These are phyloP conservation scores for Hysterangium stoloniferum DNA, from an alignment of 768 basidiomycete genomes.

Conservation along the genomic window DNA sequence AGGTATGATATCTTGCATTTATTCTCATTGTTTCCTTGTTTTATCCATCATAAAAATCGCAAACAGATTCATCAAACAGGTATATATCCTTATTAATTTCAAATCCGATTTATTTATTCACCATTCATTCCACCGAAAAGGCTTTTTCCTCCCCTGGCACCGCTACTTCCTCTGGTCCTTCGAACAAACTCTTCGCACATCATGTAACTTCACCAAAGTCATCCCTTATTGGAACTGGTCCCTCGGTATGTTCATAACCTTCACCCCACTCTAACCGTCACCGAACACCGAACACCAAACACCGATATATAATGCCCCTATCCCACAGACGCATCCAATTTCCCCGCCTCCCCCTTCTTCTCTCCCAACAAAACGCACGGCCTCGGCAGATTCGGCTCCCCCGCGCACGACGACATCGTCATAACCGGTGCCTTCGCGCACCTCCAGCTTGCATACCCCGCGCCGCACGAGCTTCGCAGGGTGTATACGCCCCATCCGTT, in stretches of 20 bases:
- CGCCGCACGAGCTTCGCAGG: constrained; percentile 26
- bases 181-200: constrained; percentile 17
- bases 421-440: constrained; percentile 23
- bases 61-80: constrained; percentile 10
- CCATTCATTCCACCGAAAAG: no score
- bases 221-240: constrained; percentile 26
- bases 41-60: background rate
- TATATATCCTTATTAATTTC: background rate
- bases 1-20: background rate
- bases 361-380: constrained; percentile 18
- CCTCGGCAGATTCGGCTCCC: constrained; percentile 24
- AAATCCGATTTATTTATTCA: constrained; percentile 4
- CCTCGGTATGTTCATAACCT: constrained; percentile 15
- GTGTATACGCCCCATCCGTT: constrained; percentile 29
- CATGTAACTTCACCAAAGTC: constrained; percentile 19
- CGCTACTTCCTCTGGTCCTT: constrained; percentile 19
- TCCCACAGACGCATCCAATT: constrained; percentile 18
- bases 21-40: background rate
- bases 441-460: constrained; percentile 25
- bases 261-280: background rate
- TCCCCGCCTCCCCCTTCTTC: constrained; percentile 18
- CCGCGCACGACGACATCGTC: constrained; percentile 17
- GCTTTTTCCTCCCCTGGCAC: constrained; percentile 24
- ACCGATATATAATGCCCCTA: background rate
- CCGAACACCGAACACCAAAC: no score